A percentile compares a stretch with the other conserved stretches of the same genome.
Conservation (phyloP, 352 stramenopile species). For the Phytophthora kernoviae region DNA sequence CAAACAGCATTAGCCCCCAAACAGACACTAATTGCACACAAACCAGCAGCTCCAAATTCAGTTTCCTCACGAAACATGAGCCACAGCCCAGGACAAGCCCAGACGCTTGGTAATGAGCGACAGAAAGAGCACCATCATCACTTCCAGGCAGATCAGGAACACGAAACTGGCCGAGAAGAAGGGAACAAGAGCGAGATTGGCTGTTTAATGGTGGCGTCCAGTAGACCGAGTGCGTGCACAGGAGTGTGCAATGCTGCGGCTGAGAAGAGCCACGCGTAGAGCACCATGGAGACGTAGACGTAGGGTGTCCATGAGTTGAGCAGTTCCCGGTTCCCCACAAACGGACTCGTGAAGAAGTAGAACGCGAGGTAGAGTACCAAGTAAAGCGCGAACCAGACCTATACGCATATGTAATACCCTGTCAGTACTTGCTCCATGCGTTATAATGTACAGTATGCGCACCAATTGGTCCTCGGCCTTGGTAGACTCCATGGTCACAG, state of each 20-base stretch:
- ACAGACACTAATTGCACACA: not conserved
- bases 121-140: constrained; percentile 70
- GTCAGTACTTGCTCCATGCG: constrained; percentile 1
- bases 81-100: constrained; percentile 64
- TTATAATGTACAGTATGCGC: constrained; percentile 3
- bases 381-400: constrained; percentile 88
- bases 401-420: constrained; percentile 3
- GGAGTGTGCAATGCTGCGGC: constrained; percentile 78
- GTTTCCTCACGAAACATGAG: constrained; percentile 66
- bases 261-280: constrained; percentile 86
- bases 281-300: constrained; percentile 86
- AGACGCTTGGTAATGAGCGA: constrained; percentile 56
- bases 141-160: constrained; percentile 74
- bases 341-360: constrained; percentile 90
- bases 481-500: constrained; percentile 11
- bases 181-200: constrained; percentile 86
- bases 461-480: constrained; percentile 49
- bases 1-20: constrained; percentile 3
- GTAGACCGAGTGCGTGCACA: constrained; percentile 66
- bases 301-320: constrained; percentile 88
- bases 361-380: constrained; percentile 83
- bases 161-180: constrained; percentile 87
- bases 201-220: constrained; percentile 87
- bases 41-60: not conserved
- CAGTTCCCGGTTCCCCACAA: constrained; percentile 84